A percentile compares a stretch with the other conserved stretches of the same genome.
phyloP scores from a whole-genome alignment of 495 filamentous ascomycete species.

The Melanomma pulvis-pyrius region DNA sequence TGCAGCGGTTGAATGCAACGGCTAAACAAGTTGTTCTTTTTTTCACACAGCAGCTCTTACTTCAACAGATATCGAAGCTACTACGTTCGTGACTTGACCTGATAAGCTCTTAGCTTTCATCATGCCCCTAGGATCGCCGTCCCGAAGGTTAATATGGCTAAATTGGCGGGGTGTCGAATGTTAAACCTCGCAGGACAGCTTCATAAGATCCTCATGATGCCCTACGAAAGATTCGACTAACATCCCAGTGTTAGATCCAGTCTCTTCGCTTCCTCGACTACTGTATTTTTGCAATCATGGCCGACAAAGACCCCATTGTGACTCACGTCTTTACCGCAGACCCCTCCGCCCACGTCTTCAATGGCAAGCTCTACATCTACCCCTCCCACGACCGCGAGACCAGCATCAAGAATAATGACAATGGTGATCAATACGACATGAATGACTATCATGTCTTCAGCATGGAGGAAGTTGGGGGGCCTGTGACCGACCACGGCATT shows the following conservation, averaged over 20 bases:
- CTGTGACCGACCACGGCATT: conserved; percentile 63
- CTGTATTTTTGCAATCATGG: conserved; percentile 13
- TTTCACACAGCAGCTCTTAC: neutral
- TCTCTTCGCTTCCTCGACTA: neutral
- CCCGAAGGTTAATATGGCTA: conserved; percentile 37
- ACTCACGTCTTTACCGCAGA: conserved; percentile 71
- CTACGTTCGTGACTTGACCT: conserved; percentile 8
- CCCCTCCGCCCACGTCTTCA: conserved; percentile 68
- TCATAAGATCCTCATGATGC: conserved; percentile 16
- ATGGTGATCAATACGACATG: conserved; percentile 84
- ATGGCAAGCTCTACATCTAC: conserved; percentile 65
- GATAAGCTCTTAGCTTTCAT: neutral
- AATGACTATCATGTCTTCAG: conserved; percentile 69
- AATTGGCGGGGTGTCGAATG: conserved; percentile 4
- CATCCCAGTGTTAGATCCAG: neutral
- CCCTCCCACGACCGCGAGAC: conserved; percentile 67
- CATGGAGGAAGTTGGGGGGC: conserved; percentile 51
- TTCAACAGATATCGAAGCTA: neutral
- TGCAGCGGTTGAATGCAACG: conserved; percentile 33
- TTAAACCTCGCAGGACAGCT: conserved; percentile 9
- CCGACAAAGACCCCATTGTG: conserved; percentile 51
- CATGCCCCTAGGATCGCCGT: conserved; percentile 9
- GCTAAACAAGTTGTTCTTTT: conserved; percentile 24
- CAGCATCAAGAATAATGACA: conserved; percentile 69
- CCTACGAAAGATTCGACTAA: conserved; percentile 5